Evolutionary conservation across 73 alveolate genomes (phyloP).

Genomic region (Paramecium caudatum): DNA sequence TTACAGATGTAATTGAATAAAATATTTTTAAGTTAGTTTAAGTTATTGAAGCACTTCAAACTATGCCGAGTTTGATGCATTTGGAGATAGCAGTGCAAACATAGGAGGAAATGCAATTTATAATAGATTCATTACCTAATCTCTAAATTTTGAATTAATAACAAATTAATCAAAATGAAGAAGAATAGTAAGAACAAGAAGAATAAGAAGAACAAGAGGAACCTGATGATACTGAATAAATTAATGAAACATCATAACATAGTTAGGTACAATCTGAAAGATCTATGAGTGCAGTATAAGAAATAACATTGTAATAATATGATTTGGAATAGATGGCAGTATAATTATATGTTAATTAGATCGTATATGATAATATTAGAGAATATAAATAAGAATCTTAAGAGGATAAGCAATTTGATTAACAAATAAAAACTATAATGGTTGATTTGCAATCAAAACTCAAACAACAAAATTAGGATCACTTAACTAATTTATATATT

Average conservation of each 20-base stretch:
- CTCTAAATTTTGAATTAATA: slow-evolving; percentile 66
- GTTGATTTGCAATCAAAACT: slow-evolving; percentile 50
- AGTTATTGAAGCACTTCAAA: slow-evolving; percentile 71
- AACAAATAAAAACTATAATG: slow-evolving; percentile 46
- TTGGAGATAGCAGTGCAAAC: slow-evolving; percentile 2
- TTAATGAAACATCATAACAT: no score
- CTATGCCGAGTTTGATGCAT: slow-evolving; percentile 66
- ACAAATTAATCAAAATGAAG: neutral
- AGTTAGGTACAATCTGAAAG: slow-evolving; percentile 39
- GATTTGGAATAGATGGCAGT: slow-evolving; percentile 75
- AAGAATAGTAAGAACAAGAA: neutral
- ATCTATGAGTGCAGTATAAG: slow-evolving; percentile 53
- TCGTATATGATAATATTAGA: slow-evolving; percentile 36
- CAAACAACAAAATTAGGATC: neutral
- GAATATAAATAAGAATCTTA: slow-evolving; percentile 30
- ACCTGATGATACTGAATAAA: neutral
- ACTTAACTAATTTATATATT: slow-evolving; percentile 25
- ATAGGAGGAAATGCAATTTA: slow-evolving; percentile 64
- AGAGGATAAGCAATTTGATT: slow-evolving; percentile 65
- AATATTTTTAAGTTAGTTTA: neutral
- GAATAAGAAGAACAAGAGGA: slow-evolving; percentile 2
- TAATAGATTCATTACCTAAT: slow-evolving; percentile 63
- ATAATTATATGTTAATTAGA: slow-evolving; percentile 13
- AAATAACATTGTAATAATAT: slow-evolving; percentile 53
- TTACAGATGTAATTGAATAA: slow-evolving; percentile 22